Evolutionary conservation across 2,329 filamentous ascomycete species (phyloP), one percentile per base, ranked within the genome.

Genomic region (Cordyceps farinosa): DNA sequence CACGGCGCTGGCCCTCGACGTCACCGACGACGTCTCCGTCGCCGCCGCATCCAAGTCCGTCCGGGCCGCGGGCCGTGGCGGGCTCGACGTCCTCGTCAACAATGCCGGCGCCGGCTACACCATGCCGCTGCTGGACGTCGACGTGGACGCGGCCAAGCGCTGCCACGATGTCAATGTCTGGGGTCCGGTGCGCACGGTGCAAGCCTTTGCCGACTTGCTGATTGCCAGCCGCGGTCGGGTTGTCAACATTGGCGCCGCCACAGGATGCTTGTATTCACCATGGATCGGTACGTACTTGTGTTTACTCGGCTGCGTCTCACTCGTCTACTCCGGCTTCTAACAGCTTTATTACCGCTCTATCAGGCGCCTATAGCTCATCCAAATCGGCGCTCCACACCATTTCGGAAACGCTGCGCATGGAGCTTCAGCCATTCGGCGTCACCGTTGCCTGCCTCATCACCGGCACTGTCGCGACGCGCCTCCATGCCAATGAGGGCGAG

Each of bases 81-180:
- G 50, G n/a, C 66, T 69, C n/a, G 65, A 67, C 38, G 61, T 68
- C 27, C 62, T 67, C 10, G 60, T 67, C 53, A 72, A 71, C 67
- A 71, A 71, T 54, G 67, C 68, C 15, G 66, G 66, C 40, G 47
- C 32, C 36, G 60, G 54, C 44, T 68, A 65, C 61, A 68, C 66
- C 34, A 66, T 69, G 67, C 71, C 73, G 11, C 66, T 70, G 11
- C 62, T 74, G 3, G 74, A 76, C 58, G 65, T 69, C 30, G 66
- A 71, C 7, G 63, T 74, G 1, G 69, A 71, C 4, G 67, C 73
- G 10, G 76, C 73, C 8, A 73, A 71, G 36, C 66, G 66, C 34
- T 65, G 79, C 57, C 79, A 78, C 65, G 77, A 80, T 8, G 70
- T 78, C 48, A 82, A 82, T 64, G 67, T 79, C 36, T 79, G 76